A percentile compares a stretch with the other conserved stretches of the same genome.
These are phyloP conservation scores for Ogataea populi-albae DNA, from an alignment of 805 yeast species.

Conservation along the genomic window DNA sequence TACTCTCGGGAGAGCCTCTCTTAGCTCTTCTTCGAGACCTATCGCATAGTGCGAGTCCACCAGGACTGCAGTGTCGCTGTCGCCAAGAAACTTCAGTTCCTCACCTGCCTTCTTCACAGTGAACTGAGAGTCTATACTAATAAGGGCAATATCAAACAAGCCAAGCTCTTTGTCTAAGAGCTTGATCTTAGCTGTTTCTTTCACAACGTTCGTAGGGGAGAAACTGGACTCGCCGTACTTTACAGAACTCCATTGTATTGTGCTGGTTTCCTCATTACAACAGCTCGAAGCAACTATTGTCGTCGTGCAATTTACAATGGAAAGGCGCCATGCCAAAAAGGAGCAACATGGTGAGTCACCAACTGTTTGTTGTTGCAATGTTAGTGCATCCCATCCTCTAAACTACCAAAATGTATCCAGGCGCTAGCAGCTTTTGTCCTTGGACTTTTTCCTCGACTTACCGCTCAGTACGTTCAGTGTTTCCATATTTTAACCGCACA, in stretches of 20 bases:
- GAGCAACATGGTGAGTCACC: slow-evolving; percentile 31
- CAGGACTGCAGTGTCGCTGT: slow-evolving; percentile 22
- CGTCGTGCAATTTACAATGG: slow-evolving; percentile 16
- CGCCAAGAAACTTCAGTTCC: slow-evolving; percentile 8
- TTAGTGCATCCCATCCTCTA: slow-evolving; percentile 5
- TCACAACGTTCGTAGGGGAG: slow-evolving; percentile 11
- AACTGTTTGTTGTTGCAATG: slow-evolving; percentile 20
- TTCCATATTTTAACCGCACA: slow-evolving; percentile 12
- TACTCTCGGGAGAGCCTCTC: slow-evolving; percentile 10
- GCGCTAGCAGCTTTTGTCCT: slow-evolving; percentile 1
- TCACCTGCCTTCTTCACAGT: slow-evolving; percentile 9
- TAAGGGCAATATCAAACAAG: slow-evolving; percentile 22
- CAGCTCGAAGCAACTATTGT: slow-evolving; percentile 19
- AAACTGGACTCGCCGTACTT: slow-evolving; percentile 17
- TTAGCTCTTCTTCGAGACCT: slow-evolving; percentile 20
- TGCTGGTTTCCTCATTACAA: slow-evolving; percentile 6
- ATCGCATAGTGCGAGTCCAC: slow-evolving; percentile 26
- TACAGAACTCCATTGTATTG: slow-evolving; percentile 19
- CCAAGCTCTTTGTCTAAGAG: slow-evolving; percentile 6
- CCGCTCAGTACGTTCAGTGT: slow-evolving; percentile 17
- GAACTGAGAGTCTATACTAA: slow-evolving; percentile 15
- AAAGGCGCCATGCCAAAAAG: slow-evolving; percentile 30
- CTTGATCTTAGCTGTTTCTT: slow-evolving; percentile 5
- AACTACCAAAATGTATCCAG: too few species aligned
- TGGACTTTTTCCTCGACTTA: slow-evolving; percentile 8